Conservation (phyloP, 2,329 filamentous ascomycete species). For the Cladophialophora psammophila region DNA sequence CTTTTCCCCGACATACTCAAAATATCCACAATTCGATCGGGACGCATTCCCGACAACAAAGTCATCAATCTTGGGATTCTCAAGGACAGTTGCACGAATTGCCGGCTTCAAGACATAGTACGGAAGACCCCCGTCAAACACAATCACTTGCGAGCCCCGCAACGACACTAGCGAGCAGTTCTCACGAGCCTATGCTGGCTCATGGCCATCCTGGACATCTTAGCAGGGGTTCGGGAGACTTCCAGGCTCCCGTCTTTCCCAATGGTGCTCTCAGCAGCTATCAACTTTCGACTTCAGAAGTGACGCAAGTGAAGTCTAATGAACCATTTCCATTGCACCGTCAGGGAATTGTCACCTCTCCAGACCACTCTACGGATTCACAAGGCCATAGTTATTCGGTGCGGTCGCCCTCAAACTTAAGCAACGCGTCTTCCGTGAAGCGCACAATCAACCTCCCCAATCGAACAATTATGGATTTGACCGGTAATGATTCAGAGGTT, state of each 20-base stretch:
- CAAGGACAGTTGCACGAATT: conserved; percentile 13
- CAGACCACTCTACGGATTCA: conserved; percentile 14
- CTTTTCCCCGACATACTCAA: conserved; percentile 14
- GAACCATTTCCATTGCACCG: conserved; percentile 11
- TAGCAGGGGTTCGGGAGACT: not conserved
- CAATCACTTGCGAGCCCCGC: conserved; percentile 4
- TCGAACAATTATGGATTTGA: conserved; percentile 40
- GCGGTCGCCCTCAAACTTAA: conserved; percentile 31
- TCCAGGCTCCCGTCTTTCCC: not conserved
- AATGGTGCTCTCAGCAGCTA: conserved; percentile 23
- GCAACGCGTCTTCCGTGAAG: conserved; percentile 33
- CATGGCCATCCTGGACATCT: not conserved
- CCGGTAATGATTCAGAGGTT: conserved; percentile 34
- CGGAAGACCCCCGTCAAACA: not conserved
- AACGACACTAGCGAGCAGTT: not conserved
- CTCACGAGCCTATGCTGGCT: not conserved
- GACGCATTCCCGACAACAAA: conserved; percentile 18
- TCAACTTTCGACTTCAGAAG: conserved; percentile 30
- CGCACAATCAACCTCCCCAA: conserved; percentile 32
- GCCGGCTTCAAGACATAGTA: not conserved
- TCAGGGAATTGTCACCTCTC: not conserved
- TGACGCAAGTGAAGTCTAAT: conserved; percentile 10
- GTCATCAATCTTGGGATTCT: conserved; percentile 8
- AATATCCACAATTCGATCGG: conserved; percentile 8
- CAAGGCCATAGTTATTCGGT: conserved; percentile 20